phyloP scores from a whole-genome alignment of 148 eudicot species.

The Cornus florida region DNA sequence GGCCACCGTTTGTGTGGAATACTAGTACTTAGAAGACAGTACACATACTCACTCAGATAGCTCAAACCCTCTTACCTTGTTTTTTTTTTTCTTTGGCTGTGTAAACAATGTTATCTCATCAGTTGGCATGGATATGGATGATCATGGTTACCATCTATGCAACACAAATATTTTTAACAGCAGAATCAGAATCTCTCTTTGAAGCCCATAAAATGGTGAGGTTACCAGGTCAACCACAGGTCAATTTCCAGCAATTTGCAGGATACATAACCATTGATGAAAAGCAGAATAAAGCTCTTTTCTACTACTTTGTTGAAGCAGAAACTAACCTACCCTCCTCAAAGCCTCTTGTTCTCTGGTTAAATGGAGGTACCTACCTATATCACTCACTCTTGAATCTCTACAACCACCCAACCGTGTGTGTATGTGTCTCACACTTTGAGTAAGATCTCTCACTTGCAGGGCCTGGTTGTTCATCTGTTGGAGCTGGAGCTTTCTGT shows the following conservation, averaged over 20 bases:
- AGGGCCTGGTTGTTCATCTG: constrained; percentile 89
- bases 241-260: constrained; percentile 58
- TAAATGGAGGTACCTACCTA: constrained; percentile 64
- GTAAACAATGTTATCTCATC: constrained; percentile 21
- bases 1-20: too few species aligned
- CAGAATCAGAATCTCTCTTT: constrained; percentile 16
- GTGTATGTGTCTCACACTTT: too few species aligned
- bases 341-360: constrained; percentile 77
- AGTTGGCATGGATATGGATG: constrained; percentile 20
- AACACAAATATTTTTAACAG: constrained; percentile 11
- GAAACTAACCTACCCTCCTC: constrained; percentile 45
- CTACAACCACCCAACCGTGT: too few species aligned
- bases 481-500: constrained; percentile 75
- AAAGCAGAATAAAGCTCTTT: constrained; percentile 41
- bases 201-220: constrained; percentile 38
- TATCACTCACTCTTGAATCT: too few species aligned
- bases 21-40: too few species aligned
- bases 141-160: constrained; percentile 12
- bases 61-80: background rate
- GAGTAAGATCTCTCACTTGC: background rate
- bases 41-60: too few species aligned
- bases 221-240: constrained; percentile 77
- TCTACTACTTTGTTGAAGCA: constrained; percentile 77
- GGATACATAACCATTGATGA: constrained; percentile 63
- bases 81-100: constrained; percentile 1